Evolutionary conservation across 495 filamentous ascomycete genomes (phyloP), one percentile per base, ranked within the genome.

Genomic region (Pyrenopolyporus hunteri): DNA sequence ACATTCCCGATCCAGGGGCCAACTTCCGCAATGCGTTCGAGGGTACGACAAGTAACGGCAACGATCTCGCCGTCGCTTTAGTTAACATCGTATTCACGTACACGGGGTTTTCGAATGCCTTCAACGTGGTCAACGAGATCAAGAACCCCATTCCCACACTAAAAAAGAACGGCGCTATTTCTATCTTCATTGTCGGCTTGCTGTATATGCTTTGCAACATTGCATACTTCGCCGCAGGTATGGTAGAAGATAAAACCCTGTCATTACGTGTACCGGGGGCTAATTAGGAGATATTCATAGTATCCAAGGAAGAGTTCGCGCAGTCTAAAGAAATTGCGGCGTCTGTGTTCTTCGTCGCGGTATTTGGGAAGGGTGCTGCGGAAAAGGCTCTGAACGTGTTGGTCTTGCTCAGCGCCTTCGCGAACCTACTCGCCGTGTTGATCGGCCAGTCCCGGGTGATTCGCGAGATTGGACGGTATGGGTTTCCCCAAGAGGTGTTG

Each of bases 21-120:
- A 88, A 87, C 59, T 89, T 86, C 64, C 70, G 72, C 16, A 73
- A 88, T 65, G 70, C 85, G 0, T 89, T 87, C 43, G 71, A 74
- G 33, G 83, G 84, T 3, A 74, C 76, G 0, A 72, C 75, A 2
- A 76, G 74, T 0, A 77, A 79, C 16, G 83, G 79, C 3, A 83
- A 83, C 57, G 82, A 82, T 2, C 70, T 83, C 9, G 82, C 85
- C 0, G 83, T 83, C 37, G 85, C 86, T 7, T 63, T 88, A 17
- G 77, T 85, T 56, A 84, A 84, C 42, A 79, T 89, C 29, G 80
- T 86, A 26, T 88, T 87, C 57, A 81, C 86, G 0, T 89, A 88
- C 59, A 64, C 76, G 0, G 86, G 87, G 0, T 89, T 83, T 44
- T 66, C 73, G 31, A 88, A 88, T 60, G 83, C 85, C 0, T 87